Evolutionary conservation across 2,329 filamentous ascomycete species (phyloP).

Genomic region (Lachnellula cervina): DNA sequence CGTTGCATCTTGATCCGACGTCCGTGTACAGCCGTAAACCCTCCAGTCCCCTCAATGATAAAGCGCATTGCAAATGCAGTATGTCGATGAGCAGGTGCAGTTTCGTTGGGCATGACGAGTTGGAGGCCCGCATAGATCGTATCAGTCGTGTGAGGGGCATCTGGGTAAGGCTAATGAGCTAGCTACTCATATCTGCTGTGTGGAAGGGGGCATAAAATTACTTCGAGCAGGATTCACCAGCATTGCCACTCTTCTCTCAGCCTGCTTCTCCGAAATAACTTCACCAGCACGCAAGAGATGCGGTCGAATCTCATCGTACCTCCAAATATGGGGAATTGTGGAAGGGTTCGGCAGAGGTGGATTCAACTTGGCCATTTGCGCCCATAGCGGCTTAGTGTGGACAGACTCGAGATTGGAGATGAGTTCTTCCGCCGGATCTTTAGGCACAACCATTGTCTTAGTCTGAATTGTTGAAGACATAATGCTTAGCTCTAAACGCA

Average conservation of each 20-base stretch:
- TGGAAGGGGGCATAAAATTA: slow-evolving; percentile 7
- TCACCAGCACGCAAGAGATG: slow-evolving; percentile 33
- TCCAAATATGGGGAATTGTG: slow-evolving; percentile 38
- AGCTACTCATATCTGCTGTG: neutral
- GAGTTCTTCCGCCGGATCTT: too few species aligned
- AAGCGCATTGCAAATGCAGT: slow-evolving; percentile 53
- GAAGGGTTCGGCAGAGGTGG: slow-evolving; percentile 43
- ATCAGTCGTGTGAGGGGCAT: slow-evolving; percentile 51
- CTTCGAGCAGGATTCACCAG: slow-evolving; percentile 36
- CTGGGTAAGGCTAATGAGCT: slow-evolving; percentile 26
- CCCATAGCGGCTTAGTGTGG: slow-evolving; percentile 39
- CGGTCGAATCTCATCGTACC: slow-evolving; percentile 33
- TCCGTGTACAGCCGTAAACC: slow-evolving; percentile 54
- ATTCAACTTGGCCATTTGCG: slow-evolving; percentile 43
- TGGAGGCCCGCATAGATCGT: slow-evolving; percentile 54
- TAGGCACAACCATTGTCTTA: too few species aligned
- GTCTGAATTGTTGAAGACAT: too few species aligned
- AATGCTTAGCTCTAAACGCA: too few species aligned
- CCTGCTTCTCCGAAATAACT: slow-evolving; percentile 36
- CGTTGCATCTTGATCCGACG: slow-evolving; percentile 45
- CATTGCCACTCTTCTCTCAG: slow-evolving; percentile 40
- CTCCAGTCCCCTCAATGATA: slow-evolving; percentile 51
- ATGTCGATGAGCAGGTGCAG: slow-evolving; percentile 50
- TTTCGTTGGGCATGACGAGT: slow-evolving; percentile 52
- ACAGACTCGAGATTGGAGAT: too few species aligned